A percentile compares a stretch with the other conserved stretches of the same genome.
These are phyloP conservation scores for Abortiporus biennis DNA, from an alignment of 1,284 basidiomycete genomes.

Conservation along the genomic window DNA sequence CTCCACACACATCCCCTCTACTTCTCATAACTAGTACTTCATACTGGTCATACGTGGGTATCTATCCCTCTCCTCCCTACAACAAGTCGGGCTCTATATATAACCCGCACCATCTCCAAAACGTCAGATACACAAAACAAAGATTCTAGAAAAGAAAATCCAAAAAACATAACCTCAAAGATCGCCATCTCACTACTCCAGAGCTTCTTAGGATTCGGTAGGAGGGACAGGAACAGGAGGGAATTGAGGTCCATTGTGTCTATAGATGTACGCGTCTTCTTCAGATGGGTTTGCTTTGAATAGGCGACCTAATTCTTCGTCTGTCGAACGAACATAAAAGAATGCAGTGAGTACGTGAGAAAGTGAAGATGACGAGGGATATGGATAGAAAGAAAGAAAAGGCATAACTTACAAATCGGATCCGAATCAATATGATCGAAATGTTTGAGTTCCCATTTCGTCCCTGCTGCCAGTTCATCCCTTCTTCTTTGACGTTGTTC, in stretches of 20 bases:
- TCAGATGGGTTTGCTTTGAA: slow-evolving; percentile 51
- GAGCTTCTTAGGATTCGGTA: no score
- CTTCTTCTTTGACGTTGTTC: slow-evolving; percentile 87
- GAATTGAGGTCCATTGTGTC: slow-evolving; percentile 37
- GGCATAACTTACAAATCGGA: slow-evolving; percentile 52
- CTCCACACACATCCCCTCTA: no score
- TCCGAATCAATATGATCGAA: slow-evolving; percentile 68
- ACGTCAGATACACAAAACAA: no score
- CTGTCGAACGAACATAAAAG: slow-evolving; percentile 28
- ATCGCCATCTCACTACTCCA: no score
- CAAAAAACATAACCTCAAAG: no score
- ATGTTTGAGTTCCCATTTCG: slow-evolving; percentile 73
- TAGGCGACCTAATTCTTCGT: slow-evolving; percentile 52
- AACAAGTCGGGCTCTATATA: no score
- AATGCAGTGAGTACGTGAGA: not conserved
- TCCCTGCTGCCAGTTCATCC: slow-evolving; percentile 74
- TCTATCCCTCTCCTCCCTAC: no score
- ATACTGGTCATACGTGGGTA: no score
- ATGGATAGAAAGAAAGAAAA: not conserved
- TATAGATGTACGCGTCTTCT: slow-evolving; percentile 65
- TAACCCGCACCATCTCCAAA: no score
- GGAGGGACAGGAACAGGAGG: not conserved
- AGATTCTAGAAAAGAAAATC: no score
- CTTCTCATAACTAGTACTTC: no score
- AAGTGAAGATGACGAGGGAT: not conserved